Percentiles rank a stretch among this genome's conserved stretches.
Evolutionary conservation across 805 yeast species (phyloP).

Genomic region (Pichia pseudocactophila): DNA sequence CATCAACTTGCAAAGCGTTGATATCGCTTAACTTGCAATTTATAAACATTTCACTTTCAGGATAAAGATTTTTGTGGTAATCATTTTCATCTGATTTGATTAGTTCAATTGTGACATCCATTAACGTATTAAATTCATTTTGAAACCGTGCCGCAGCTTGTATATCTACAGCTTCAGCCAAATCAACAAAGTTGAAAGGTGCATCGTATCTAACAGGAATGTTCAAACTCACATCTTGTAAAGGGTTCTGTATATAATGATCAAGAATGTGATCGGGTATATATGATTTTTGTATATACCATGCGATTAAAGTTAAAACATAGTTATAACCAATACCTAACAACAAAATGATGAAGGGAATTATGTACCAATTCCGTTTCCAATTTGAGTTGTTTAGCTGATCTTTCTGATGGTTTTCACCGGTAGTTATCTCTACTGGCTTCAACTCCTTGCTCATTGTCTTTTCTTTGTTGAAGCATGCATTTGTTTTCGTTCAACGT

Average conservation of each 20-base stretch:
- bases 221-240: constrained; percentile 33
- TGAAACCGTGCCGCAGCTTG: constrained; percentile 37
- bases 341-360: neutral
- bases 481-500: no score
- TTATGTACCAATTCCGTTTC: neutral
- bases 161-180: constrained; percentile 44
- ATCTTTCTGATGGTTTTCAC: no score
- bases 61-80: constrained; percentile 4
- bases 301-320: neutral
- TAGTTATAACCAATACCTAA: neutral
- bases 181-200: constrained; percentile 54
- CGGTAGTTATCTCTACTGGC: no score
- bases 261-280: constrained; percentile 13
- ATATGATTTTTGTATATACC: neutral
- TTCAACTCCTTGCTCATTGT: no score
- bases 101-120: constrained; percentile 18
- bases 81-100: constrained; percentile 8
- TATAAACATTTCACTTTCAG: constrained; percentile 14
- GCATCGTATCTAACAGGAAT: constrained; percentile 36
- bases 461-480: no score
- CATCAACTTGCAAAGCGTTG: constrained; percentile 25
- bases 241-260: constrained; percentile 27
- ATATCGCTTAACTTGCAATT: constrained; percentile 13
- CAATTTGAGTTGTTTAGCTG: no score
- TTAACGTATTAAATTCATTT: constrained; percentile 12